Conservation (phyloP, 2,329 filamentous ascomycete genomes). For the Botrytis squamosa region DNA sequence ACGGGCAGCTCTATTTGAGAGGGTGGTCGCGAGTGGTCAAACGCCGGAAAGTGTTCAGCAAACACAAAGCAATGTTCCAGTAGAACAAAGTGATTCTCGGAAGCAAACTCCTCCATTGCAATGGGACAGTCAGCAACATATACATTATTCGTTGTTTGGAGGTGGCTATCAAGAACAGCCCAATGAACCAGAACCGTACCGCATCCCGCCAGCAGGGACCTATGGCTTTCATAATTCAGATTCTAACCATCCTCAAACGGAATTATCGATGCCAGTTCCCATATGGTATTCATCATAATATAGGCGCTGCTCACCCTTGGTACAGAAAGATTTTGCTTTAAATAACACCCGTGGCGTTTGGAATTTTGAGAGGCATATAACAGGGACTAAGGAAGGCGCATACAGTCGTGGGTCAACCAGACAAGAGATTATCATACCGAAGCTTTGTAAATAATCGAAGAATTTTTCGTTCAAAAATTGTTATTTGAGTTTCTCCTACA, state of each 20-base stretch:
- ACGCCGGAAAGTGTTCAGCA: neutral
- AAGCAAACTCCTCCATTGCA: neutral
- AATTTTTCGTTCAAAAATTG: neutral
- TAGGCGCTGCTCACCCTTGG: neutral
- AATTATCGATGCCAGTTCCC: slow-evolving; percentile 7
- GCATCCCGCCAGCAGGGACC: neutral
- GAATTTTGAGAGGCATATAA: neutral
- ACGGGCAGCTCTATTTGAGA: slow-evolving; percentile 3
- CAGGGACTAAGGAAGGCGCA: neutral
- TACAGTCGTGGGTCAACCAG: neutral
- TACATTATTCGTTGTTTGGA: slow-evolving; percentile 17
- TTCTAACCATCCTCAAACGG: neutral
- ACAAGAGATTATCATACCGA: neutral
- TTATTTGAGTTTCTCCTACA: neutral
- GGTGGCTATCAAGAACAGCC: neutral
- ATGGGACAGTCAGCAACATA: slow-evolving; percentile 6
- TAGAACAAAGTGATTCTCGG: neutral
- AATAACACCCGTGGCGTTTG: neutral
- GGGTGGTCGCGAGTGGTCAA: neutral
- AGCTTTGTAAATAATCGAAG: neutral
- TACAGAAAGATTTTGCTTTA: no score
- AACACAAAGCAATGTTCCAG: neutral
- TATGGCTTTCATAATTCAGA: neutral
- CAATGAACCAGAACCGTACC: neutral
- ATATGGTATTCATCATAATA: neutral